Percentiles rank a stretch among this genome's conserved stretches.
These are phyloP conservation scores for Striga asiatica DNA, from an alignment of 257 asterid genomes.

Conservation along the genomic window DNA sequence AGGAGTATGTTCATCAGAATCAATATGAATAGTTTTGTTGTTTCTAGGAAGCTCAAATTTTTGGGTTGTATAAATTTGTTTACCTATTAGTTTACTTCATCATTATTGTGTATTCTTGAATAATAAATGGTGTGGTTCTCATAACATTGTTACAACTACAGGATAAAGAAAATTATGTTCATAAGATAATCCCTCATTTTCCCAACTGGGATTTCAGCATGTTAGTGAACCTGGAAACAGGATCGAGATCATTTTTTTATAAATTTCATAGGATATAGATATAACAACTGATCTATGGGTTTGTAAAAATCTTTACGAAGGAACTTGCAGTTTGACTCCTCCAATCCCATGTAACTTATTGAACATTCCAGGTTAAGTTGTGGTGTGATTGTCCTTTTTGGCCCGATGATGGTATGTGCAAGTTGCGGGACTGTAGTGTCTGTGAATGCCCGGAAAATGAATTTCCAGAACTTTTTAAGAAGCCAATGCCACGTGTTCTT, in stretches of 20 bases:
- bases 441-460: slow-evolving; percentile 92
- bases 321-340: slow-evolving; percentile 8
- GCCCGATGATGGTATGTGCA: slow-evolving; percentile 99
- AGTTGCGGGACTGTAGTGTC: slow-evolving; percentile 87
- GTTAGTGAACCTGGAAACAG: slow-evolving; percentile 1
- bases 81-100: background rate
- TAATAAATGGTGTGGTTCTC: background rate
- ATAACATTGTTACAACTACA: too few species aligned
- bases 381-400: slow-evolving; percentile 99
- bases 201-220: too few species aligned
- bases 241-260: background rate
- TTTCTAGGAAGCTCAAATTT: background rate
- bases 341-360: slow-evolving; percentile 13
- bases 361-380: slow-evolving; percentile 63
- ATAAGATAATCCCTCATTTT: background rate
- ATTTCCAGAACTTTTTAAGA: slow-evolving; percentile 74
- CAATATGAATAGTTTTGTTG: background rate
- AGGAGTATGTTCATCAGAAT: background rate
- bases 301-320: background rate
- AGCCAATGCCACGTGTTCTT: slow-evolving; percentile 32
- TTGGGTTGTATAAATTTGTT: background rate
- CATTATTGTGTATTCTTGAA: background rate
- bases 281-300: background rate
- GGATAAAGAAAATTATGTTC: background rate
- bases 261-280: background rate